Percentiles rank a stretch among this genome's conserved stretches.
Evolutionary conservation across 352 stramenopile genomes (phyloP).

Genomic region (Peronospora farinosa): DNA sequence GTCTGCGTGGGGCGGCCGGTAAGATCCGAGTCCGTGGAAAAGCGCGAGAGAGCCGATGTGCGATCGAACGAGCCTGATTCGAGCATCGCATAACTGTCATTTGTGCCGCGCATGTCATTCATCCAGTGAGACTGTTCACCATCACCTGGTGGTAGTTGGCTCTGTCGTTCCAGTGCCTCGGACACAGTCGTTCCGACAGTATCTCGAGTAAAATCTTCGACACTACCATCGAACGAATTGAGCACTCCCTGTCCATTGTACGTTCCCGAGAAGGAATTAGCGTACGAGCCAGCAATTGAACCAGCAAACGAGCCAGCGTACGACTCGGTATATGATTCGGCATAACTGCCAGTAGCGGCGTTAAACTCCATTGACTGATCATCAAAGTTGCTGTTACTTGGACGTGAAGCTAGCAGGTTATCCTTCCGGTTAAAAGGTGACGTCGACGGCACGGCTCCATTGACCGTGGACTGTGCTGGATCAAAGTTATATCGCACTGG

Average conservation of each 20-base stretch:
- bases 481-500: constrained; percentile 32
- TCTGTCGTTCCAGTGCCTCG: constrained; percentile 24
- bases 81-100: constrained; percentile 81
- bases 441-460: constrained; percentile 21
- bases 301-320: constrained; percentile 35
- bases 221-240: constrained; percentile 46
- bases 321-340: constrained; percentile 53
- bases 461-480: constrained; percentile 27
- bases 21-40: constrained; percentile 70
- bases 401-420: constrained; percentile 34
- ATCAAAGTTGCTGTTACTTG: constrained; percentile 44
- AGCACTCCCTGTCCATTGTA: constrained; percentile 49
- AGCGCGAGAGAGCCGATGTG: constrained; percentile 61
- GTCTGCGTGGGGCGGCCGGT: constrained; percentile 25
- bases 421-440: constrained; percentile 39
- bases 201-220: constrained; percentile 34
- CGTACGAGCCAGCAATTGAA: constrained; percentile 35
- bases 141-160: constrained; percentile 20
- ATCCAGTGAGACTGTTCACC: constrained; percentile 57
- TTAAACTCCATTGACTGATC: constrained; percentile 52
- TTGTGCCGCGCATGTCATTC: constrained; percentile 74
- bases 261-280: constrained; percentile 36
- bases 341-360: constrained; percentile 36
- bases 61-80: constrained; percentile 67
- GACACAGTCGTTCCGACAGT: constrained; percentile 31